Evolutionary conservation across 495 filamentous ascomycete genomes (phyloP).

Genomic region (Penicillium soppii): DNA sequence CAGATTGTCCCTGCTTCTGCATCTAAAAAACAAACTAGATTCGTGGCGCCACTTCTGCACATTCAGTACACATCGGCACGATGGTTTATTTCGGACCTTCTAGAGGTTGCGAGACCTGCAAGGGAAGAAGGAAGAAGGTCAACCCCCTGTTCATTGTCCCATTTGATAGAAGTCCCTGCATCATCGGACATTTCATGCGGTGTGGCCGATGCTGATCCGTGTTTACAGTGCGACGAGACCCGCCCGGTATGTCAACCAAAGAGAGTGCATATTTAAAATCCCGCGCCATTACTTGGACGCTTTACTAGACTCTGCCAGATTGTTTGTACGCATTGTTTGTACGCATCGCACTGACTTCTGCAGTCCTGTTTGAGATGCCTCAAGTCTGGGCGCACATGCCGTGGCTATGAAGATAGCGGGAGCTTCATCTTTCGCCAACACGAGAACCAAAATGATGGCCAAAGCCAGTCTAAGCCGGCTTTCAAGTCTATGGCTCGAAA

Average conservation of each 20-base stretch:
- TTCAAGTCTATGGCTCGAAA: conserved; percentile 25
- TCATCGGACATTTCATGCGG: too few relatives aligned
- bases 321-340: too few relatives aligned
- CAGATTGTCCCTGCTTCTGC: too few relatives aligned
- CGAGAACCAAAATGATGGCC: conserved; percentile 3
- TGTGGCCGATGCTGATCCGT: not conserved
- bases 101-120: conserved; percentile 31
- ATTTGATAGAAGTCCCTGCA: not conserved
- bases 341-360: not conserved
- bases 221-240: conserved; percentile 27
- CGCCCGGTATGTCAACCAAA: conserved; percentile 25
- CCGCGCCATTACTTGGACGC: too few relatives aligned
- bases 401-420: conserved; percentile 24
- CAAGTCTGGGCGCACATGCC: conserved; percentile 26
- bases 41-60: too few relatives aligned
- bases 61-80: too few relatives aligned
- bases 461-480: not conserved
- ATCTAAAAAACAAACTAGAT: too few relatives aligned
- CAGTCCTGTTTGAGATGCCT: conserved; percentile 34
- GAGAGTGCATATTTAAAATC: too few relatives aligned
- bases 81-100: conserved; percentile 37
- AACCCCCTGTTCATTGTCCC: not conserved
- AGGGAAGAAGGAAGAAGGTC: conserved; percentile 33
- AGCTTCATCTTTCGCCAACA: conserved; percentile 24
- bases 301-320: too few relatives aligned